Evolutionary conservation across 768 basidiomycete species (phyloP), one percentile per base, ranked within the genome.

Genomic region (Amanita rubescens): DNA sequence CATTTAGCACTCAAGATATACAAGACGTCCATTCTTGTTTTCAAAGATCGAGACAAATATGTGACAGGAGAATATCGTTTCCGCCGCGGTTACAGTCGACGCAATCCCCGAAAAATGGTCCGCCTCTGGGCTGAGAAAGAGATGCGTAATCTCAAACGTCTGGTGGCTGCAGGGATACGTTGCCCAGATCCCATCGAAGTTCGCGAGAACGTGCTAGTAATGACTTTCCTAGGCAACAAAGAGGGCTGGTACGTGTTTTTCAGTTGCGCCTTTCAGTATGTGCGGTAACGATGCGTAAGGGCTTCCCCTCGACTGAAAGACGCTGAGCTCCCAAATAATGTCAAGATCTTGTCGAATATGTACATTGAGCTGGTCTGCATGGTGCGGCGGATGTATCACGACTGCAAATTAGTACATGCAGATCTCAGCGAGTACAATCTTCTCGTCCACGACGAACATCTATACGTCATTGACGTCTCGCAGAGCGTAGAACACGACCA

Each of bases 401-500:
- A 76, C 38, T 98, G 96, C 79, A 87, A 83, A 54, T 83, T 99
- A 54, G 95, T 99, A 0, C 96, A 99, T 62, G 96, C 95, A 46
- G 96, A 99, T 75, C 78, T 99, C 49, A 94, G 90, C 51, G 96
- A 99, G 67, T 99, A 99, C 79, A 99, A 99, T 66, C 84, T 99
- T 61, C 78, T 99, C 63, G 95, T 83, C 62, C 88, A 92, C 68
- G 72, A 81, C 45, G 75, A 70, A 1, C 90, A 92, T 62, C 77
- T 96, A 15, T 93, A 81, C 69, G 86, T 98, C 61, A 98, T 99
- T 70, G 96, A 99, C 67, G 96, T 99, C 55, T 96, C 94, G 1
- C 96, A 99, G 66, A 94, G 92, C 58, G 94, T 99, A 33, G 96
- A 99, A 62, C 94, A 97, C 64, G 95, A 98, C 67, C 96, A 99